Conservation (phyloP, 495 filamentous ascomycete genomes). For the Penicillium daleae region DNA sequence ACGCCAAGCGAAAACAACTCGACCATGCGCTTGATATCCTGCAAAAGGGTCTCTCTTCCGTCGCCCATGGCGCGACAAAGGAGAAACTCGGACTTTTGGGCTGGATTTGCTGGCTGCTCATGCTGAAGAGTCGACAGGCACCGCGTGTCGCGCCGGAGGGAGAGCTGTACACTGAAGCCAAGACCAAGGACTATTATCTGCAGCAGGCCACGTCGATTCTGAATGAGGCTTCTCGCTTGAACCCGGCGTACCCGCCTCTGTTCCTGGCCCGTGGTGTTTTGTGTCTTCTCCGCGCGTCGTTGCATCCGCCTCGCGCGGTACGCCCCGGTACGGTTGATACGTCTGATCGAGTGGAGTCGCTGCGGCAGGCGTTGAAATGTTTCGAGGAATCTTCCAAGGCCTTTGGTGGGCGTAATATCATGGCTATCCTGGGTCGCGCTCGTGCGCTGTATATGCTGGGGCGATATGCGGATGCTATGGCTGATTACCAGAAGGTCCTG, state of each 20-base stretch:
- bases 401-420: conserved; percentile 82
- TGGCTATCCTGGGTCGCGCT: conserved; percentile 86
- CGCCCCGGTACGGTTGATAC: conserved; percentile 64
- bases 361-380: conserved; percentile 82
- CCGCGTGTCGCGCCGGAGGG: conserved; percentile 74
- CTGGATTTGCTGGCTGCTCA: conserved; percentile 88
- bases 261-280: conserved; percentile 92
- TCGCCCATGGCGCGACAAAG: conserved; percentile 69
- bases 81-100: conserved; percentile 85
- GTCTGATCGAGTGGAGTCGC: conserved; percentile 74
- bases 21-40: conserved; percentile 95
- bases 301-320: conserved; percentile 71
- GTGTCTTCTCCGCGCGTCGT: conserved; percentile 81
- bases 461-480: conserved; percentile 78
- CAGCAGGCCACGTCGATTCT: conserved; percentile 86
- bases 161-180: conserved; percentile 66
- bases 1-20: conserved; percentile 90
- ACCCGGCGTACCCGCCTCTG: conserved; percentile 84
- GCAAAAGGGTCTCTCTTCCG: conserved; percentile 75
- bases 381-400: conserved; percentile 90
- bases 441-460: conserved; percentile 82
- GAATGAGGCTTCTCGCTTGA: conserved; percentile 93
- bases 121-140: conserved; percentile 89
- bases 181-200: conserved; percentile 90
- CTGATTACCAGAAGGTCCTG: conserved; percentile 83